Conservation (phyloP, 2,329 filamentous ascomycete species). For the Sporothrix inflata region DNA sequence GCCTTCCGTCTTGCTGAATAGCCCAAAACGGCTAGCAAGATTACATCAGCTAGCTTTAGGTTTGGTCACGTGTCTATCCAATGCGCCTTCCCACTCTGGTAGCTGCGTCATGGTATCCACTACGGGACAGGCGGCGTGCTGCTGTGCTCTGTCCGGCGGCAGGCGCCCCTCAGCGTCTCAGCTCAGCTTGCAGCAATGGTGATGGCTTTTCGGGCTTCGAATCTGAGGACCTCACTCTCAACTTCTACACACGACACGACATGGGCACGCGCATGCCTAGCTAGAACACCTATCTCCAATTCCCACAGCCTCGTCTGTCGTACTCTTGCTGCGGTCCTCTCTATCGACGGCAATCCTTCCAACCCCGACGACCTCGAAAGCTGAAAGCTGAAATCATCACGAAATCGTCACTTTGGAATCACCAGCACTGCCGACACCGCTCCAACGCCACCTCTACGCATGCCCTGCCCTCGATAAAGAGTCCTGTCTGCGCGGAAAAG, state of each 20-base stretch:
- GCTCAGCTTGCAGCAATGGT: constrained; percentile 10
- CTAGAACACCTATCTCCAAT: not conserved
- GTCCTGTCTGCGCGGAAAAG: not conserved
- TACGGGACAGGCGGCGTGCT: not conserved
- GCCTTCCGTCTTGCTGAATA: not conserved
- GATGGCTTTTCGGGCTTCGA: not conserved
- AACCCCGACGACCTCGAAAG: not conserved
- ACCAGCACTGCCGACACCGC: not conserved
- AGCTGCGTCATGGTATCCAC: constrained; percentile 21
- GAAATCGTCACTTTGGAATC: constrained; percentile 8
- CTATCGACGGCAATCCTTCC: not conserved
- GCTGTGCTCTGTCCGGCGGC: not conserved
- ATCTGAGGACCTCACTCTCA: not conserved
- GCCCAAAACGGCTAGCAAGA: not conserved
- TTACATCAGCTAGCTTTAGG: not conserved
- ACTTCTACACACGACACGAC: not conserved
- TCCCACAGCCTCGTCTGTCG: too few relatives aligned
- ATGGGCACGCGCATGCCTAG: not conserved
- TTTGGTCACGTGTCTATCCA: not conserved
- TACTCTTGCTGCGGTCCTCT: not conserved
- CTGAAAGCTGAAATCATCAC: not conserved
- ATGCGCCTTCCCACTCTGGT: constrained; percentile 6
- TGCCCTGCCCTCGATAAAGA: not conserved
- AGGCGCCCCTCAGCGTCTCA: constrained; percentile 21
- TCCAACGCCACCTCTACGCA: not conserved